Evolutionary conservation across 2,329 filamentous ascomycete species (phyloP), one percentile per base, ranked within the genome.

Genomic region (Microsporum ferrugineum): DNA sequence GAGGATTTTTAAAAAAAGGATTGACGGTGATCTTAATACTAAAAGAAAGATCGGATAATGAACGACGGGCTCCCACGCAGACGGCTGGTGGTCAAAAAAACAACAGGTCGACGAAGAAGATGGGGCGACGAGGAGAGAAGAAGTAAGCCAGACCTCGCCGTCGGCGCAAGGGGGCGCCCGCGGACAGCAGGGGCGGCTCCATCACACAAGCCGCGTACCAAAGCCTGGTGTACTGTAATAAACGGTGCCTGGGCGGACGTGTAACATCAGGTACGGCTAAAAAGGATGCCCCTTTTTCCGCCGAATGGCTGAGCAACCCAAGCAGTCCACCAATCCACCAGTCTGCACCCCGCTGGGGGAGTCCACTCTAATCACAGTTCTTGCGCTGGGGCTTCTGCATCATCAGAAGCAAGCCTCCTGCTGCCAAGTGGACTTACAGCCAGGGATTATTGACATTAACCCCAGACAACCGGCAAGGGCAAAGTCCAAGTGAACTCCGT

Each of bases 1-100:
- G 3, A 36, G 23, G 36, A 36, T 2, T 53, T 23, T 23, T 61
- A 64, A 61, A 63, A 60, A 63, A 64, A 63, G 62, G 64, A 69
- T 47, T 59, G 60, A 60, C 47, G 36, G 57, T 29, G 31, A 17
- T 59, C 27, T 36, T 27, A 59, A 59, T 39, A 33, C 38, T 23
- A 56, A 62, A 49, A 34, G 58, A 62, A 51, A 59, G 53, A 49
- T 41, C 51, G 51, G 51, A 55, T 34, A 55, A 55, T 55, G 51
- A 55, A 55, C 31, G 51, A 36, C 51, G 51, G 23, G 51, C 51
- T 55, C 51, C 51, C 31, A 55, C 51, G 31, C 51, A 55, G 51
- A 55, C 33, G 51, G 51, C 51, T 55, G 29, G 51, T n/a, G 31
- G 51, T 55, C 51, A 31, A 55, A 8, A 55, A 31, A 38, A 31